Conservation (phyloP, 495 filamentous ascomycete species). For the Letharia lupina region DNA sequence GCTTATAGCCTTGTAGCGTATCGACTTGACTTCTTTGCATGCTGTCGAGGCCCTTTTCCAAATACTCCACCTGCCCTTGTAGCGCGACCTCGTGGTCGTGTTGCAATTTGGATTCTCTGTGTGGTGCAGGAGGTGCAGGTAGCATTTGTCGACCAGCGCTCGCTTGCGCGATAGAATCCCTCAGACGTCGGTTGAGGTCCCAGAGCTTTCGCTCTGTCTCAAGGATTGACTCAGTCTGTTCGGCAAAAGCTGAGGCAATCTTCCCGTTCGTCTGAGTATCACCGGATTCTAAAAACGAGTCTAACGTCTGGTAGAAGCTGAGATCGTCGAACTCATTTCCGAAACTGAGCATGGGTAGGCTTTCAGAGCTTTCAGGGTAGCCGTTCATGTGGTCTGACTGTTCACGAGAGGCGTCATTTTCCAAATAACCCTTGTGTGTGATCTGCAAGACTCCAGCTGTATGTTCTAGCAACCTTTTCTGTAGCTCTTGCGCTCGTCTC, state of each 20-base stretch:
- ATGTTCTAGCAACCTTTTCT: constrained; percentile 71
- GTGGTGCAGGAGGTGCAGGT: constrained; percentile 28
- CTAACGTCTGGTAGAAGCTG: constrained; percentile 65
- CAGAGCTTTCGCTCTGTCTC: constrained; percentile 63
- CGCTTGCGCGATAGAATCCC: constrained; percentile 55
- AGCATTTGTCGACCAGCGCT: constrained; percentile 38
- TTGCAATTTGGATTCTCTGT: constrained; percentile 6
- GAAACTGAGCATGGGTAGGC: constrained; percentile 33
- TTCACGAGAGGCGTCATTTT: constrained; percentile 48
- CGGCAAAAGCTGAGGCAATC: constrained; percentile 19
- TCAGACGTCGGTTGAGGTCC: constrained; percentile 59
- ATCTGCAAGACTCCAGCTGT: constrained; percentile 85
- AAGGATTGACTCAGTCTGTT: constrained; percentile 37
- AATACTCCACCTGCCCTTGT: constrained; percentile 44
- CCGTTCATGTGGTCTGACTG: constrained; percentile 54
- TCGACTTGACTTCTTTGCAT: constrained; percentile 31
- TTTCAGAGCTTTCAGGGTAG: constrained; percentile 38
- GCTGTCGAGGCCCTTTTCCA: constrained; percentile 38
- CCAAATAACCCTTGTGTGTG: constrained; percentile 59
- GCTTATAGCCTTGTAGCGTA: constrained; percentile 17
- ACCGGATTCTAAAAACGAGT: constrained; percentile 52
- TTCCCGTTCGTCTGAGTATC: constrained; percentile 29
- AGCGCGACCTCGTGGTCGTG: constrained; percentile 25
- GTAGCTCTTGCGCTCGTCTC: constrained; percentile 59
- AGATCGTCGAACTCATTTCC: constrained; percentile 67